phyloP scores from a whole-genome alignment of 176 grass and related monocot genomes.

The Pontederia paniculata region DNA sequence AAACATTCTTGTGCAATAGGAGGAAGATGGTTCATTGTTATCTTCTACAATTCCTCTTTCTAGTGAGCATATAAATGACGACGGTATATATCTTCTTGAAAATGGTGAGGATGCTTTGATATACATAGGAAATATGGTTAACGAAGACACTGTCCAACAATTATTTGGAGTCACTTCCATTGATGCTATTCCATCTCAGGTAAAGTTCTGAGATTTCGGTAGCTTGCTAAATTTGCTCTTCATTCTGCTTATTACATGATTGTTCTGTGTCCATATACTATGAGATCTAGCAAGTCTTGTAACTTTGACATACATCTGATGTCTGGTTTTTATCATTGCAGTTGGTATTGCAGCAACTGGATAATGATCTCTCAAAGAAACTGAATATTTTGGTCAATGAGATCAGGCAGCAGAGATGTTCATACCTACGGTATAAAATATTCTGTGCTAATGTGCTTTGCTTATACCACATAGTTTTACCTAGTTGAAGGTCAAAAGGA shows the following conservation, averaged over 20 bases:
- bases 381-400: constrained; percentile 66
- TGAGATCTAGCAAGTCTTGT: too few species aligned
- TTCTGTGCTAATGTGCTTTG: not conserved
- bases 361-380: constrained; percentile 70
- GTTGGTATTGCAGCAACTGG: constrained; percentile 64
- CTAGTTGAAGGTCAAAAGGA: not conserved
- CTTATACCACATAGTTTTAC: not conserved
- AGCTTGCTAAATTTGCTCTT: not conserved
- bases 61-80: constrained; percentile 59
- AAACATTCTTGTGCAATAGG: constrained; percentile 32
- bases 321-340: constrained; percentile 20
- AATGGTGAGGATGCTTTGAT: constrained; percentile 84
- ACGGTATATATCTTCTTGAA: constrained; percentile 74
- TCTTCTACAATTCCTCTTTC: constrained; percentile 52
- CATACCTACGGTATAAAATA: constrained; percentile 47
- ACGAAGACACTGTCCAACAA: constrained; percentile 36
- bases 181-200: constrained; percentile 55
- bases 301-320: not conserved
- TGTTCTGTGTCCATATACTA: too few species aligned
- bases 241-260: too few species aligned
- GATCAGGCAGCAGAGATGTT: constrained; percentile 86
- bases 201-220: not conserved
- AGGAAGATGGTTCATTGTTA: constrained; percentile 43
- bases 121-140: constrained; percentile 63
- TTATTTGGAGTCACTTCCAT: constrained; percentile 63